Evolutionary conservation across 1,284 basidiomycete genomes (phyloP).

Genomic region (Marasmius tenuissimus): DNA sequence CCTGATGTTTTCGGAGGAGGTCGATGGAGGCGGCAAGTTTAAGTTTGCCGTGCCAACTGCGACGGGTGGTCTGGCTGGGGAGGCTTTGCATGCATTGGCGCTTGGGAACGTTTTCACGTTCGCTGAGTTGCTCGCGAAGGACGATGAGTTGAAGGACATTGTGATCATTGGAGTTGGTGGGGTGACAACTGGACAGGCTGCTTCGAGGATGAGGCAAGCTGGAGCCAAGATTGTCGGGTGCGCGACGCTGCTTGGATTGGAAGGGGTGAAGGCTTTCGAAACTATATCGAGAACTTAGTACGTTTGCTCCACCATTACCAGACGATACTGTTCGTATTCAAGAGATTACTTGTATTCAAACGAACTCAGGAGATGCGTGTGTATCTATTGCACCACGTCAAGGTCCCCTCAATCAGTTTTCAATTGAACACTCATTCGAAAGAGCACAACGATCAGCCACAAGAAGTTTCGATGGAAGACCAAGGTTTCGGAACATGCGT

Average conservation of each 20-base stretch:
- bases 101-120: conserved; percentile 74
- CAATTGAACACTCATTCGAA: too few species aligned
- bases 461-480: too few species aligned
- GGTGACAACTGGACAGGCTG: conserved; percentile 60
- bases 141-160: conserved; percentile 46
- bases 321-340: too few species aligned
- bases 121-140: conserved; percentile 42
- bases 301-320: neutral
- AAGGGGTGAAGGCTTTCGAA: conserved; percentile 68
- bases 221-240: conserved; percentile 73
- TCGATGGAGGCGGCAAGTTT: conserved; percentile 13
- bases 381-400: too few species aligned
- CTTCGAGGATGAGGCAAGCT: conserved; percentile 62
- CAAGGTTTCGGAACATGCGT: too few species aligned
- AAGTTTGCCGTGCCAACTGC: conserved; percentile 59
- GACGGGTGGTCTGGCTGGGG: conserved; percentile 74
- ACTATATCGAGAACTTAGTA: conserved; percentile 29
- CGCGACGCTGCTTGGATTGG: conserved; percentile 69
- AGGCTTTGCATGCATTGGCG: conserved; percentile 70
- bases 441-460: too few species aligned
- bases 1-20: conserved; percentile 60
- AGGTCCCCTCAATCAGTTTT: too few species aligned
- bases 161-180: conserved; percentile 77
- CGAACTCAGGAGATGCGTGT: too few species aligned
- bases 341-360: too few species aligned